Evolutionary conservation across 768 basidiomycete genomes (phyloP), one percentile per base, ranked within the genome.

Genomic region (Roridomyces roridus): DNA sequence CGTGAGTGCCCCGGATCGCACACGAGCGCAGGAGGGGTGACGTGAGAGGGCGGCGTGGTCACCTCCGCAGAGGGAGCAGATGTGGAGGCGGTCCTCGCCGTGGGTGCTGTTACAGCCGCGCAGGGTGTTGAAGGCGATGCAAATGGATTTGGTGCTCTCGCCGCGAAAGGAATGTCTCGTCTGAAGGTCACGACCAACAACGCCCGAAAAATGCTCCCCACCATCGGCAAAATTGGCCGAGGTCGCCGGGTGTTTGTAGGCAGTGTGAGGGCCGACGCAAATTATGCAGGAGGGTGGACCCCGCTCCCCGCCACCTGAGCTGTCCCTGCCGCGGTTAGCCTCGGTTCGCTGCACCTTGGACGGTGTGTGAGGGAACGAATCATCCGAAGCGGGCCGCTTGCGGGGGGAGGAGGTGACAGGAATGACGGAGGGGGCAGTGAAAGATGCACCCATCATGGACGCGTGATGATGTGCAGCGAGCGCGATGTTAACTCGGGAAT

Each of bases 31-130:
- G n/a, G 40, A 1, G 31, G 31, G 0, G 39, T 58, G 29, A 2
- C 43, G 39, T 8, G 58, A 29, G 39, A 66, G 59, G 1, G 65
- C 65, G 29, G 52, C 0, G 40, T 68, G 65, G 10, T 53, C 15
- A 4, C 59, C 59, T 6, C 67, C 60, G 41, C 65, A 66, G 21
- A 66, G 57, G 26, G 59, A 56, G 42, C 67, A 68, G 42, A 51
- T 31, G 29, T 65, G 67, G 44, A 61, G 21, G 15, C 48, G 45
- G 5, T 57, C 54, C 5, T 20, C 20, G 3, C 40, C 24, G 43
- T 61, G 61, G 0, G 15, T 6, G 1, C 12, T 10, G 17, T 31
- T 23, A 37, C 61, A 59, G 12, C 15, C 2, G 1, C 23, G 15
- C 5, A 20, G 28, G 57, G 65, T n/a, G 39, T 65, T 67, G 34